Percentiles rank a stretch among this genome's conserved stretches.
phyloP scores from a whole-genome alignment of 768 basidiomycete species.

The Mycena pura region DNA sequence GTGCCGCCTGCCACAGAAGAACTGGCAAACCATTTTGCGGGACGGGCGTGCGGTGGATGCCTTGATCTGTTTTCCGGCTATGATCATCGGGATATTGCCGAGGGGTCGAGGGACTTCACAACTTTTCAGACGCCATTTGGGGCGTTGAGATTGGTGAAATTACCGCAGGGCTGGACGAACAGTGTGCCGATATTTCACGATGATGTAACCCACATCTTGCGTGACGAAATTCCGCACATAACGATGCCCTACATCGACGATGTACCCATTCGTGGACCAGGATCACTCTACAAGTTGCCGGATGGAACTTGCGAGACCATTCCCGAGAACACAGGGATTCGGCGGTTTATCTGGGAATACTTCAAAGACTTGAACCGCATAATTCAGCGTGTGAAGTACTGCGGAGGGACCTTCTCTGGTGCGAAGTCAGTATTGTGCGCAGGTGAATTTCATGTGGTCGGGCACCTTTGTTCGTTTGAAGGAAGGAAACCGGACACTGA shows the following conservation, averaged over 20 bases:
- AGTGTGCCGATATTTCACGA: constrained; percentile 37
- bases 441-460: constrained; percentile 24
- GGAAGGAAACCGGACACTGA: constrained; percentile 30
- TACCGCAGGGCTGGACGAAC: constrained; percentile 43
- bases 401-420: constrained; percentile 30
- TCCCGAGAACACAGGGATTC: constrained; percentile 31
- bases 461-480: constrained; percentile 35
- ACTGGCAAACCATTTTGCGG: constrained; percentile 21
- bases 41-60: constrained; percentile 20
- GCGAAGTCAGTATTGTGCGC: constrained; percentile 33
- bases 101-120: constrained; percentile 33
- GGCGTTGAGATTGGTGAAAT: constrained; percentile 14
- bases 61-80: constrained; percentile 33
- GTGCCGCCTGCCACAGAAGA: constrained; percentile 22
- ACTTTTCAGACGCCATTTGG: constrained; percentile 37
- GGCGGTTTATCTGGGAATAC: constrained; percentile 19
- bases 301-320: constrained; percentile 21
- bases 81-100: constrained; percentile 32
- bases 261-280: constrained; percentile 30
- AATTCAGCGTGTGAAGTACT: background rate
- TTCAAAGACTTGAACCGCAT: constrained; percentile 11
- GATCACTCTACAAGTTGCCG: constrained; percentile 21
- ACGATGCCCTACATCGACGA: constrained; percentile 39
- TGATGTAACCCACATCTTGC: constrained; percentile 33
- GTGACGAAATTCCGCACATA: constrained; percentile 34